Conservation (phyloP, 2,329 filamentous ascomycete species). For the Aplosporella prunicola region DNA sequence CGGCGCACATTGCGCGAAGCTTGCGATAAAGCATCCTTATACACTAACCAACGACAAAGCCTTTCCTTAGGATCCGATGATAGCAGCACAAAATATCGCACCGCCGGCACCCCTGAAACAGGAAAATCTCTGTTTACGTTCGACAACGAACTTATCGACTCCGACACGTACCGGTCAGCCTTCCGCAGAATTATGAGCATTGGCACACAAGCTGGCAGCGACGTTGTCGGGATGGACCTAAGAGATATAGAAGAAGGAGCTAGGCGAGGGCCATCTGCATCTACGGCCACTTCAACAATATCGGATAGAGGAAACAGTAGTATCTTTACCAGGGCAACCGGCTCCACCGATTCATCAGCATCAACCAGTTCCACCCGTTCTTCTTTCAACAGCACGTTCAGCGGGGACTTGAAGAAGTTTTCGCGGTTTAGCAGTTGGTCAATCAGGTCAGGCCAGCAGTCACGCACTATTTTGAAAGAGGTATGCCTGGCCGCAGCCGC, state of each 20-base stretch:
- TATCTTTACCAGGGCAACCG: too few species aligned
- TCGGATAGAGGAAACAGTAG: too few species aligned
- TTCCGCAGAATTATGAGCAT: neutral
- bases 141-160: conserved; percentile 1
- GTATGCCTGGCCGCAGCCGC: neutral
- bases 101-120: too few species aligned
- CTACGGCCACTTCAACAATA: too few species aligned
- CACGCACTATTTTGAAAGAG: neutral
- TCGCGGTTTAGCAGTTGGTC: neutral
- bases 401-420: neutral
- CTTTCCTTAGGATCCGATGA: neutral
- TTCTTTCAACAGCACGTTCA: neutral
- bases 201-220: too few species aligned
- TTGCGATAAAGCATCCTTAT: neutral
- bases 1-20: neutral
- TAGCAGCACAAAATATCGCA: neutral
- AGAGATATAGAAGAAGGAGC: too few species aligned
- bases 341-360: too few species aligned
- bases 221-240: too few species aligned
- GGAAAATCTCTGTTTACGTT: neutral
- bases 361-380: neutral
- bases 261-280: too few species aligned
- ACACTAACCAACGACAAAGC: neutral
- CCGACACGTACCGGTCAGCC: neutral
- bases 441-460: neutral